Conservation (phyloP, 2,329 filamentous ascomycete species). For the Blastomyces parvus region DNA sequence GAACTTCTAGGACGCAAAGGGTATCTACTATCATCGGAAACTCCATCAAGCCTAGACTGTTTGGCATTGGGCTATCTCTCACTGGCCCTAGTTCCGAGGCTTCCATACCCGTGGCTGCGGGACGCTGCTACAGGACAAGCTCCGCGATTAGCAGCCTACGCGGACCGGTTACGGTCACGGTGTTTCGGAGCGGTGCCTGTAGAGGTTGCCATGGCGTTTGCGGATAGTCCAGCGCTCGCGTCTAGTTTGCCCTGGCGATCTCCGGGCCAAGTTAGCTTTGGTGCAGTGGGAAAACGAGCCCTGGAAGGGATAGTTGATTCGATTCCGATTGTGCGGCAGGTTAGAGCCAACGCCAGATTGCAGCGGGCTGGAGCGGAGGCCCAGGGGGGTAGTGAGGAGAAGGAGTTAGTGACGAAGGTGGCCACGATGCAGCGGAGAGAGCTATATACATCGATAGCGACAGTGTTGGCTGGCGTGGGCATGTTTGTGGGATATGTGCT, state of each 20-base stretch:
- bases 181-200: constrained; percentile 29
- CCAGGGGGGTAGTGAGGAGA: constrained; percentile 20
- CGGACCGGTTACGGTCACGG: constrained; percentile 29
- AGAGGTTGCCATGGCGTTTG: constrained; percentile 9
- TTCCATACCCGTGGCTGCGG: constrained; percentile 55
- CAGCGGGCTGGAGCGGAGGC: constrained; percentile 26
- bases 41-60: constrained; percentile 64
- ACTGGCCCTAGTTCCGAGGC: constrained; percentile 55
- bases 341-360: constrained; percentile 30
- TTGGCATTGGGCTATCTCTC: constrained; percentile 70
- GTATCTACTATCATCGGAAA: constrained; percentile 46
- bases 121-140: constrained; percentile 47
- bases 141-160: constrained; percentile 37
- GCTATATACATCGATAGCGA: constrained; percentile 28
- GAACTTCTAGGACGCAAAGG: constrained; percentile 49
- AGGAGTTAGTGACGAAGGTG: constrained; percentile 20
- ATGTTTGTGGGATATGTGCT: constrained; percentile 32
- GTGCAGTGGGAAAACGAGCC: constrained; percentile 28
- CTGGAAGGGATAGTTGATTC: constrained; percentile 29
- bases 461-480: constrained; percentile 27
- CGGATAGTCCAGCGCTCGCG: constrained; percentile 10
- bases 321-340: constrained; percentile 29
- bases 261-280: constrained; percentile 25
- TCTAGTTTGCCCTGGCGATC: constrained; percentile 28
- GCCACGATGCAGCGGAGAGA: constrained; percentile 25